Base-by-base conservation (phyloP, 495 filamentous ascomycete species). In the Penicillium ochrochloron region DNA sequence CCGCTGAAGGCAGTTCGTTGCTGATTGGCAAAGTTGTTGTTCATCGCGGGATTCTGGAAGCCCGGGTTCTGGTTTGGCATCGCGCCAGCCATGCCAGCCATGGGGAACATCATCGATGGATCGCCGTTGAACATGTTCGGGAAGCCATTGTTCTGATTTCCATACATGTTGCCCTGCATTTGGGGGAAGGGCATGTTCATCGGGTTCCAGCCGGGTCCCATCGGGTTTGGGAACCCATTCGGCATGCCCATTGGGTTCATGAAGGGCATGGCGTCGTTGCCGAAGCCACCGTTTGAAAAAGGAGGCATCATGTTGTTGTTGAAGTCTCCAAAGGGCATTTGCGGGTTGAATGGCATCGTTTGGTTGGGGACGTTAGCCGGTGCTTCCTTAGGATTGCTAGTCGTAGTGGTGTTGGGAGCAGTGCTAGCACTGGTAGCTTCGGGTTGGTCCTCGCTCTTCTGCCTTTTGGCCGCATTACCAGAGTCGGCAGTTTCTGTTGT, bases 1-100 rank as follows among this genome's bases (percentile, higher is more conserved):
- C 83, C 84, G 39, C 80, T 81, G 66, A 89, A 90, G 29, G 84
- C 76, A 10, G 85, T 89, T 57, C 89, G 84, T 77, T 95, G 90
- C 75, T 95, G 87, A 69, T 91, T 90, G 25, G 86, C 83, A 67
- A 92, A 92, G 54, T 77, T 75, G 33, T 79, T 77, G 33, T 79
- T 77, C 66, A 76, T 75, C 11, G 69, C 76, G 11, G 66, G 52
- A 37, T 73, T 76, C 63, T 75, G 78, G 62, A 76, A 76, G 7
- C 72, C 68, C 11, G 69, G 27, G 57, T 74, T 76, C 57, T 73
- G 71, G 53, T 74, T 76, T 51, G 72, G 71, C 66, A 76, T 72
- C n/a, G 57, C 62, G 39, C 63, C 70, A 23, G 62, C 21, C 68
- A 75, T 75, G 56, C 76, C 76, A 41, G 68, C 65, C 71, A 76